Conservation (phyloP, 306 rosid species). For the Elaeagnus macrophylla region DNA sequence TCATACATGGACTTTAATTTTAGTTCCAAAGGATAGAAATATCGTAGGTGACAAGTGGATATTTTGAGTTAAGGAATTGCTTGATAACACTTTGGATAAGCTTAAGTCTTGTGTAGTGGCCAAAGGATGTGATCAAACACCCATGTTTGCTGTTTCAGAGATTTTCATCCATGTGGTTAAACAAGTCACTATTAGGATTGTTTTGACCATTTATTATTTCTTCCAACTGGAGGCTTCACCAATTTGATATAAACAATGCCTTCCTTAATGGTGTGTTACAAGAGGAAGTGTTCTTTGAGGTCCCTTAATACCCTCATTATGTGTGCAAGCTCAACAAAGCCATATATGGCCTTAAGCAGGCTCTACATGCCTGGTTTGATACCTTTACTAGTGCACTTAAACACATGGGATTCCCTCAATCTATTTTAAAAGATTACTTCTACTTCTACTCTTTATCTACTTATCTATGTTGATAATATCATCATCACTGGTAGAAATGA, state of each 20-base stretch:
- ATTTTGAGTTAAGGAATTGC: neutral
- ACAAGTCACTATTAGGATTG: neutral
- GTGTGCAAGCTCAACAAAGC: neutral
- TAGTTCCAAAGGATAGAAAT: no score
- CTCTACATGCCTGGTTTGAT: neutral
- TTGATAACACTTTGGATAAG: neutral
- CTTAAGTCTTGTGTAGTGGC: neutral
- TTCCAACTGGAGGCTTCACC: neutral
- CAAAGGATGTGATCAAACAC: neutral
- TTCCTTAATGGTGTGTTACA: neutral
- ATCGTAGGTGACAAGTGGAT: neutral
- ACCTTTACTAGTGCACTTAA: neutral
- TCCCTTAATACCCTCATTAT: neutral
- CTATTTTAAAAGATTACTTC: neutral
- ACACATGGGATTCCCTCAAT: neutral
- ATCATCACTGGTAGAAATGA: neutral
- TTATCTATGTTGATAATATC: neutral
- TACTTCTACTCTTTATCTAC: neutral
- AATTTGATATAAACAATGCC: neutral
- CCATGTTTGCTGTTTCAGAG: neutral
- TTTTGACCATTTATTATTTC: neutral
- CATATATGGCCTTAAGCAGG: neutral
- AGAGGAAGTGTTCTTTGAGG: neutral
- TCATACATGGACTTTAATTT: neutral
- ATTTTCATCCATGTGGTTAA: neutral